Conservation (phyloP, 2,329 filamentous ascomycete species). For the Phialophora chinensis region DNA sequence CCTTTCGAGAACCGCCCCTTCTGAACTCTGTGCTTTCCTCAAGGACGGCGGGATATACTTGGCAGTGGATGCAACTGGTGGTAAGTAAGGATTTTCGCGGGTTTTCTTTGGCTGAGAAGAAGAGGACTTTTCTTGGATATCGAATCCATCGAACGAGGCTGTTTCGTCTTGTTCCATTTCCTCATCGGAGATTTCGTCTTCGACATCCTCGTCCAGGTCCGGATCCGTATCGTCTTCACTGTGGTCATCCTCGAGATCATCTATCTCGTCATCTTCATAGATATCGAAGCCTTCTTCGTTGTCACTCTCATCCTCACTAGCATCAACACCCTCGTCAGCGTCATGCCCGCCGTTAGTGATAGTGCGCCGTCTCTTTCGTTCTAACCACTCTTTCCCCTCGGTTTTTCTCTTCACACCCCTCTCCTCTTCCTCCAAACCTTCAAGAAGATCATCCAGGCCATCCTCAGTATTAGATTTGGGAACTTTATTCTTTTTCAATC, state of each 20-base stretch:
- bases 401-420: slow-evolving; percentile 61
- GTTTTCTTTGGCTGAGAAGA: slow-evolving; percentile 54
- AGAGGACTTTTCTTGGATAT: slow-evolving; percentile 43
- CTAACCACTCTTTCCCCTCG: slow-evolving; percentile 68
- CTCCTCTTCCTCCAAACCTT: slow-evolving; percentile 63
- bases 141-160: slow-evolving; percentile 51
- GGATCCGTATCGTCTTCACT: slow-evolving; percentile 41
- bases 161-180: slow-evolving; percentile 5
- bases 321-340: slow-evolving; percentile 41
- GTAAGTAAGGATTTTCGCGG: slow-evolving; percentile 87
- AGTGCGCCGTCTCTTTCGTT: slow-evolving; percentile 42
- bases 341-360: slow-evolving; percentile 41
- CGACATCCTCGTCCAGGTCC: slow-evolving; percentile 35
- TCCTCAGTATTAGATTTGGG: slow-evolving; percentile 80
- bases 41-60: slow-evolving; percentile 93
- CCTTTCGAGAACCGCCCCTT: slow-evolving; percentile 70
- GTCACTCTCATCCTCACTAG: slow-evolving; percentile 38
- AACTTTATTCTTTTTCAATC: slow-evolving; percentile 75
- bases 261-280: slow-evolving; percentile 47
- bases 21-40: slow-evolving; percentile 66
- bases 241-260: slow-evolving; percentile 49
- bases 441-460: slow-evolving; percentile 78
- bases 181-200: slow-evolving; percentile 20
- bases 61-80: slow-evolving; percentile 63
- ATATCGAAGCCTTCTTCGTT: slow-evolving; percentile 38